These are phyloP conservation scores for Cucurbita pepo DNA, from an alignment of 306 rosid genomes.

Conservation along the genomic window DNA sequence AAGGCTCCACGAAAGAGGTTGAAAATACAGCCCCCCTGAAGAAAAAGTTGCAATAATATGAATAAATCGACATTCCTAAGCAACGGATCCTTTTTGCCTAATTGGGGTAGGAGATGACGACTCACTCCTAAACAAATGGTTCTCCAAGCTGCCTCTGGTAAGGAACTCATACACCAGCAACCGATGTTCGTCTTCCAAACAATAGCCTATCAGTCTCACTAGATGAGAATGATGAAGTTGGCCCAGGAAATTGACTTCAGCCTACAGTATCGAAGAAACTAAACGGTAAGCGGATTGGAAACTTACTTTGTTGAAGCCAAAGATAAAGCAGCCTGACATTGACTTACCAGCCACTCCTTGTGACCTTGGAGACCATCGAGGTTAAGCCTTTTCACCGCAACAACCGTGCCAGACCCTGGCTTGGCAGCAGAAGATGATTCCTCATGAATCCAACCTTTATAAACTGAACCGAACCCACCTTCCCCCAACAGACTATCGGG, in stretches of 20 bases:
- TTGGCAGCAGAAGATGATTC: constrained; percentile 29
- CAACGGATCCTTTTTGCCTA: not conserved
- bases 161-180: constrained; percentile 41
- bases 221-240: constrained; percentile 31
- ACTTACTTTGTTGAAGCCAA: not conserved
- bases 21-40: constrained; percentile 41
- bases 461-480: constrained; percentile 43
- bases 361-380: constrained; percentile 37
- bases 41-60: not conserved
- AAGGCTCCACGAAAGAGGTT: constrained; percentile 40
- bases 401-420: constrained; percentile 37
- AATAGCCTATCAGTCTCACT: constrained; percentile 32
- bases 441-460: constrained; percentile 43
- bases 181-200: constrained; percentile 42
- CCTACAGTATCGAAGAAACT: constrained; percentile 12
- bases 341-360: constrained; percentile 42
- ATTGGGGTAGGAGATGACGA: not conserved
- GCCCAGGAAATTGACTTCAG: constrained; percentile 41
- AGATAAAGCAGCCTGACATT: not conserved
- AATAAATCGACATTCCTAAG: not conserved
- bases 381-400: constrained; percentile 38
- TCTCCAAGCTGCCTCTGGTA: constrained; percentile 44
- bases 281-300: not conserved
- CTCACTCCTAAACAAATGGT: constrained; percentile 42
- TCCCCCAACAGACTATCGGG: constrained; percentile 44